These are phyloP conservation scores for Brassica cretica DNA, from an alignment of 345 rosid genomes.

Conservation along the genomic window DNA sequence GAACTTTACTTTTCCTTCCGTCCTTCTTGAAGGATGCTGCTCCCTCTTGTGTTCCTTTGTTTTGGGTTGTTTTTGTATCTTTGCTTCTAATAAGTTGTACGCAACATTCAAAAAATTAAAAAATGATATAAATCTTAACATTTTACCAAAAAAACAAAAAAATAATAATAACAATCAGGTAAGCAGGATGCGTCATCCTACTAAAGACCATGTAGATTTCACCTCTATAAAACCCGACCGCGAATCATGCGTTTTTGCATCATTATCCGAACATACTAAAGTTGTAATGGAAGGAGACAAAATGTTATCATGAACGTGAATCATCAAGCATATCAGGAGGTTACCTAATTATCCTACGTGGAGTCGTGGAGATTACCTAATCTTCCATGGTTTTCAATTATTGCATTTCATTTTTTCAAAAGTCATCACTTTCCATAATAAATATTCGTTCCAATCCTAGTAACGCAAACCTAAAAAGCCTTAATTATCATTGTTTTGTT, in stretches of 20 bases:
- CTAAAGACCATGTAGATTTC: not conserved
- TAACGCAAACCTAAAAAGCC: conserved; percentile 2
- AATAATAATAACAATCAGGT: not conserved
- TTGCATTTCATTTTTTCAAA: conserved; percentile 7
- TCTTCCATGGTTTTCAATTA: conserved; percentile 18
- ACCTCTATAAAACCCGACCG: not conserved
- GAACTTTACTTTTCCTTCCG: no score
- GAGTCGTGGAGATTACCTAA: conserved; percentile 30
- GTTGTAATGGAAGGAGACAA: conserved; percentile 1
- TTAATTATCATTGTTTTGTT: not conserved
- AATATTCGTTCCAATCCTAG: not conserved
- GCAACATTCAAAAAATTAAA: no score
- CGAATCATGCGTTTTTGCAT: not conserved
- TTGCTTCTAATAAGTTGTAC: no score
- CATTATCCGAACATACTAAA: conserved; percentile 20
- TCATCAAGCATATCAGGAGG: conserved; percentile 23
- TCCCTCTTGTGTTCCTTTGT: no score
- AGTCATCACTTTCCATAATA: conserved; percentile 18
- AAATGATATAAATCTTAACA: no score
- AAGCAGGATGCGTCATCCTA: not conserved
- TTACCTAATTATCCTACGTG: conserved; percentile 34
- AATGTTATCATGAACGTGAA: conserved; percentile 23
- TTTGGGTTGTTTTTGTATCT: no score
- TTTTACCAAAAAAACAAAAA: no score
- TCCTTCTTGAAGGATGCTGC: no score